Percentiles rank a stretch among this genome's conserved stretches.
Conservation (phyloP, 2,329 filamentous ascomycete genomes). For the Cryphonectria carpinicola region DNA sequence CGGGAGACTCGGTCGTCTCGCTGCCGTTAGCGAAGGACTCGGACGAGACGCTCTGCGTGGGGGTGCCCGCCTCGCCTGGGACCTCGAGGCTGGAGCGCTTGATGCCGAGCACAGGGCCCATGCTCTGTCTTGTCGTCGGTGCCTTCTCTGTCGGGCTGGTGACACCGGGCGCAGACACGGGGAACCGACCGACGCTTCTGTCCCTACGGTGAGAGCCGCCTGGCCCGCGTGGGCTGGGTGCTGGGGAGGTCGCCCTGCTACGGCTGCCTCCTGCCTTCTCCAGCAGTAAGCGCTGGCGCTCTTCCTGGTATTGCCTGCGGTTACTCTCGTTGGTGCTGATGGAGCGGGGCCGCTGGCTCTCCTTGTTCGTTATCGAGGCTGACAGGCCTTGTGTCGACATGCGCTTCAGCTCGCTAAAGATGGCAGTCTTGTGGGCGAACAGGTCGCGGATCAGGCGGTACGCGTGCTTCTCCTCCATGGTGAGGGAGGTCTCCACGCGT, state of each 20-base stretch:
- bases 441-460: slow-evolving; percentile 90
- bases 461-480: slow-evolving; percentile 92
- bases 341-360: slow-evolving; percentile 71
- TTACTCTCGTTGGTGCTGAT: slow-evolving; percentile 97
- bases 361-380: slow-evolving; percentile 37
- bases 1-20: slow-evolving; percentile 30
- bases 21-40: slow-evolving; percentile 30
- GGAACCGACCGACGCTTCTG: slow-evolving; percentile 80
- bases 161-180: slow-evolving; percentile 66
- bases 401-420: slow-evolving; percentile 95
- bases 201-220: slow-evolving; percentile 72
- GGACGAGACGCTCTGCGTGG: slow-evolving; percentile 36
- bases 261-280: slow-evolving; percentile 66
- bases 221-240: slow-evolving; percentile 53
- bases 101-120: slow-evolving; percentile 53
- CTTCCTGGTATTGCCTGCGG: slow-evolving; percentile 90
- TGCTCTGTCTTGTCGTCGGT: slow-evolving; percentile 50
- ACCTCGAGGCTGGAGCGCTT: slow-evolving; percentile 81
- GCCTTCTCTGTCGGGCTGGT: slow-evolving; percentile 57
- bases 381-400: slow-evolving; percentile 73
- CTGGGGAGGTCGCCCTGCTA: slow-evolving; percentile 76
- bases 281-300: slow-evolving; percentile 81
- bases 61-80: slow-evolving; percentile 59
- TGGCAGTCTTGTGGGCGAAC: slow-evolving; percentile 90
- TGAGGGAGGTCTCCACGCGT: slow-evolving; percentile 83